A percentile compares a stretch with the other conserved stretches of the same genome.
Conservation (phyloP, 23 red algal species). For the Cyanidiococcus yangmingshanensis region DNA sequence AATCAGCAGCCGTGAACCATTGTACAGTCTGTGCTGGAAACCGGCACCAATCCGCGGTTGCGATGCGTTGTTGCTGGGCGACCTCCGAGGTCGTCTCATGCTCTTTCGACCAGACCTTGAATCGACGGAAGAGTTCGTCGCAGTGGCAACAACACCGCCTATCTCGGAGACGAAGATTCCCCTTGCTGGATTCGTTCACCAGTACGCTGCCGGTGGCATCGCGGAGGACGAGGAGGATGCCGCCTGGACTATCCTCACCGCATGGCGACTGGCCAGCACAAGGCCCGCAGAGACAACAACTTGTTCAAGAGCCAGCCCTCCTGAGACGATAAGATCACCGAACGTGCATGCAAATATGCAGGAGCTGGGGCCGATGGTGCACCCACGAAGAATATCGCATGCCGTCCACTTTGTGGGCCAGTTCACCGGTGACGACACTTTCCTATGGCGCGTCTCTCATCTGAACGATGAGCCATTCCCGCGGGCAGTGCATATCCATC, state of each 20-base stretch:
- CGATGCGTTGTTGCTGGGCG: neutral
- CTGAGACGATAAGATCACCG: neutral
- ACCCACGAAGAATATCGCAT: neutral
- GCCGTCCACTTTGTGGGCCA: slow-evolving; percentile 1
- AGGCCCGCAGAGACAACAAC: neutral
- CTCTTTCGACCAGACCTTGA: neutral
- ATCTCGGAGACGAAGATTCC: neutral
- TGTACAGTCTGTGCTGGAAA: neutral
- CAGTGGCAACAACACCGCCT: neutral
- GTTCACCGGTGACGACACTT: neutral
- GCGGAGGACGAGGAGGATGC: neutral
- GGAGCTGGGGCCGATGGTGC: neutral
- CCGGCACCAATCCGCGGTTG: neutral
- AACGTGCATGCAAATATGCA: neutral
- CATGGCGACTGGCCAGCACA: neutral
- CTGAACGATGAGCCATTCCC: slow-evolving; percentile 11
- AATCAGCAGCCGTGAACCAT: neutral
- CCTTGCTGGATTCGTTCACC: neutral
- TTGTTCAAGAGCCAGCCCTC: too few species aligned
- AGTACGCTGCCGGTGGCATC: neutral
- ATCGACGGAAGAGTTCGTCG: too few species aligned
- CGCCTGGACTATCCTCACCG: neutral
- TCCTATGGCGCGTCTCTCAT: neutral
- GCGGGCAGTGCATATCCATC: neutral
- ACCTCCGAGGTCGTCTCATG: neutral